Evolutionary conservation across 2,329 filamentous ascomycete genomes (phyloP), one percentile per base, ranked within the genome.

Genomic region (Trichoderma atrobrunneum): DNA sequence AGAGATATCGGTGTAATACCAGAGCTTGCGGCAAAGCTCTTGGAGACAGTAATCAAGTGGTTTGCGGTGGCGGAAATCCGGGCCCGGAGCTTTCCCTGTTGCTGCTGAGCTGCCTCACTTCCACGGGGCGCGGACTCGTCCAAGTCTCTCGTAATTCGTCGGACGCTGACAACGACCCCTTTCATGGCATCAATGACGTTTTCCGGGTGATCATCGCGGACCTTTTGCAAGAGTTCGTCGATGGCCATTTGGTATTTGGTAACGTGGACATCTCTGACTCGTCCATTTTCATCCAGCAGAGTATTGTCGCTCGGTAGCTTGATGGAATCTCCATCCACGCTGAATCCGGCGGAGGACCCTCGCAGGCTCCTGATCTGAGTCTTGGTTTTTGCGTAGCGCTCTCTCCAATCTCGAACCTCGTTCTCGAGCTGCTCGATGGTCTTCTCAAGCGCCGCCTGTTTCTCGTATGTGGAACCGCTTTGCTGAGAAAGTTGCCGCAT

Each of bases 171-270:
- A 56, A 98, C 90, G 32, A 98, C 94, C 70, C 88, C 85, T 81
- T 97, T 97, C 90, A 98, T 95, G 76, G 92, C 90, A 59, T 96
- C 92, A 63, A 97, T 90, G 39, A 96, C 91, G 75, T 89, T 88
- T 60, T 91, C 88, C 0, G 94, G 90, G 67, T 92, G 89, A n/a
- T 92, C 89, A 39, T 87, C 87, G 64, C 95, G 90, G 21, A 94
- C 94, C 54, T 87, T 88, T 74, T 91, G 91, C 43, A 99, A 86
- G 51, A 98, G 87, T 77, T 98, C 95, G 79, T 99, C 95, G 73
- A 99, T 93, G 26, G 94, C 89, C 73, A 98, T 91, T 81, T 99
- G 96, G 84, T 97, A 98, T 78, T 93, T 95, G 65, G 95, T 98
- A 75, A 99, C 90, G 79, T 98, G 93, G 14, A 98, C 88, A 81